A percentile compares a stretch with the other conserved stretches of the same genome.
These are phyloP conservation scores for Scutellaria galericulata DNA, from an alignment of 257 asterid genomes.

Conservation along the genomic window DNA sequence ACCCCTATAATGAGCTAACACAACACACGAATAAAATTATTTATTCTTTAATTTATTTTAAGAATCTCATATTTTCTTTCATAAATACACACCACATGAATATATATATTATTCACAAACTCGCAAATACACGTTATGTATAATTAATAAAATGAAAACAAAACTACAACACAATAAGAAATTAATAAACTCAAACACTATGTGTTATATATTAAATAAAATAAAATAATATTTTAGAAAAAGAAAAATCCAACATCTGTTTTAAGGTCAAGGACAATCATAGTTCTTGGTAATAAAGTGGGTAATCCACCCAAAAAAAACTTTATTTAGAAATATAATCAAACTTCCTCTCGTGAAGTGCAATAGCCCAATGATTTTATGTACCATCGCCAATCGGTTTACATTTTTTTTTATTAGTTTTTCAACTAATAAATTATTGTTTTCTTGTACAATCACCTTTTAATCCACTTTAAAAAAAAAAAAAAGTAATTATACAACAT, in stretches of 20 bases:
- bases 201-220: neutral
- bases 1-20: no score
- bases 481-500: neutral
- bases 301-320: conserved; percentile 27
- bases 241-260: conserved; percentile 18
- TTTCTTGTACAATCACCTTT: conserved; percentile 7
- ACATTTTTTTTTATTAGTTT: neutral
- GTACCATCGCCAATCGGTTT: conserved; percentile 20
- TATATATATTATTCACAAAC: no score
- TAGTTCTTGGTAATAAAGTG: conserved; percentile 27
- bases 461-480: neutral
- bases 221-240: neutral
- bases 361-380: conserved; percentile 36
- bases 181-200: neutral
- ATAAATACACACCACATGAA: no score
- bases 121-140: neutral
- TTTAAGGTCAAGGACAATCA: conserved; percentile 23
- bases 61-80: no score
- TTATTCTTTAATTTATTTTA: no score
- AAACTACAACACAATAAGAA: neutral
- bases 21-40: no score
- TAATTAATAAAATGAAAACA: neutral
- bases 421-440: conserved; percentile 20
- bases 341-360: conserved; percentile 30
- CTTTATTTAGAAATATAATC: conserved; percentile 26